These are phyloP conservation scores for Pseudonitzschia multiseries DNA, from an alignment of 108 stramenopile species.

Conservation along the genomic window DNA sequence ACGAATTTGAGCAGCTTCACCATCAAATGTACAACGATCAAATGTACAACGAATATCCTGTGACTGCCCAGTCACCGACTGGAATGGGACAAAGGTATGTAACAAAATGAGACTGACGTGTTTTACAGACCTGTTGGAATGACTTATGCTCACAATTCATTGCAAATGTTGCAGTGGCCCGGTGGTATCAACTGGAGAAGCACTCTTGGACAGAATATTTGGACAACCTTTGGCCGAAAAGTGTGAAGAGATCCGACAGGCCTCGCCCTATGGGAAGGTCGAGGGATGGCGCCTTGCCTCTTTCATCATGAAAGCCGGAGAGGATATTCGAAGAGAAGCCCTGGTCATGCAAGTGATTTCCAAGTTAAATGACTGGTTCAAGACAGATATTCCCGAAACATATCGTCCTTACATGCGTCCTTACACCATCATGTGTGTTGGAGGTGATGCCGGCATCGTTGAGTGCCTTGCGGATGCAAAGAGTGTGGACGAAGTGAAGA, in stretches of 20 bases:
- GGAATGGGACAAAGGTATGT: conserved; percentile 7
- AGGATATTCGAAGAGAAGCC: conserved; percentile 88
- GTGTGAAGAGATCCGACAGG: conserved; percentile 68
- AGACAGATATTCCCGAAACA: conserved; percentile 66
- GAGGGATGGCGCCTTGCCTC: conserved; percentile 83
- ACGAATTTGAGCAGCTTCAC: conserved; percentile 66
- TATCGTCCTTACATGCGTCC: conserved; percentile 78
- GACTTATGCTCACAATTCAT: background rate
- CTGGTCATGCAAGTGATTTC: conserved; percentile 87
- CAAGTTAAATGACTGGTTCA: conserved; percentile 76
- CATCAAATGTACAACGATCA: conserved; percentile 51
- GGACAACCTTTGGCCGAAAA: conserved; percentile 71
- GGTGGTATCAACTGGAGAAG: conserved; percentile 13
- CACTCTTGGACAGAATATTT: conserved; percentile 70
- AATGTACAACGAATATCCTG: conserved; percentile 34
- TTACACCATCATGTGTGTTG: conserved; percentile 89
- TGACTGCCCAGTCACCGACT: conserved; percentile 5
- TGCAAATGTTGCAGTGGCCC: background rate
- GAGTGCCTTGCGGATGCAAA: conserved; percentile 87
- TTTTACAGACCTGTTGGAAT: background rate
- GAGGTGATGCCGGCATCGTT: conserved; percentile 82
- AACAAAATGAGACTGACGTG: background rate
- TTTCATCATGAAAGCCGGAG: conserved; percentile 88
- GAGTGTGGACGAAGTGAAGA: conserved; percentile 88
- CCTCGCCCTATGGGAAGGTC: conserved; percentile 75